Percentiles rank a stretch among this genome's conserved stretches.
These are phyloP conservation scores for Metroxylon sagu DNA, from an alignment of 176 grass and related monocot genomes.

Conservation along the genomic window DNA sequence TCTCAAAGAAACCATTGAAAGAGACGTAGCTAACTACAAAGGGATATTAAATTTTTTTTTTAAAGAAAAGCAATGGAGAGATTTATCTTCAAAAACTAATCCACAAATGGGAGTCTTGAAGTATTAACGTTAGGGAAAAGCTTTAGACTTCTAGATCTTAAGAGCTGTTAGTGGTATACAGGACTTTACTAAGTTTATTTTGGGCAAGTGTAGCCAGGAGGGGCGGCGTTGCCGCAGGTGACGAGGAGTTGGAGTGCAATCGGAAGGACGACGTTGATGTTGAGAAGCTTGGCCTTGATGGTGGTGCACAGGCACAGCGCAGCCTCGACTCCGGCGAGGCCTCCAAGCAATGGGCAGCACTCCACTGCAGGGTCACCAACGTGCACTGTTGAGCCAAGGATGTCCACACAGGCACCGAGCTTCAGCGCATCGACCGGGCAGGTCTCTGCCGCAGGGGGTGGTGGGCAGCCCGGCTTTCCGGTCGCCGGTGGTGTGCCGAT, in stretches of 20 bases:
- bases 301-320: slow-evolving; percentile 65
- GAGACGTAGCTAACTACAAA: too few relatives aligned
- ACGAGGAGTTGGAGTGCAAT: slow-evolving; percentile 44
- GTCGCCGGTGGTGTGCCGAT: slow-evolving; percentile 3
- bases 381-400: slow-evolving; percentile 44
- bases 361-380: slow-evolving; percentile 41
- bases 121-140: too few relatives aligned
- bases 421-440: slow-evolving; percentile 60
- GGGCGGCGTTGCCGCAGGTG: slow-evolving; percentile 48
- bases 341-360: slow-evolving; percentile 47
- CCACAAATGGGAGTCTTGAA: too few relatives aligned
- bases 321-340: slow-evolving; percentile 29
- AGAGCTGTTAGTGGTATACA: too few relatives aligned
- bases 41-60: too few relatives aligned
- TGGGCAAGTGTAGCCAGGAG: slow-evolving; percentile 58
- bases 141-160: too few relatives aligned
- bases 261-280: slow-evolving; percentile 39
- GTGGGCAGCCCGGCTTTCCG: slow-evolving; percentile 21
- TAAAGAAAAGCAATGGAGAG: too few relatives aligned
- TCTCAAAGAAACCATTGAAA: too few relatives aligned
- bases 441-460: slow-evolving; percentile 6
- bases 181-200: too few relatives aligned
- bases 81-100: too few relatives aligned
- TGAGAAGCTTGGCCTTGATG: slow-evolving; percentile 54
- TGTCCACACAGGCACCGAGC: slow-evolving; percentile 44